Conservation (phyloP, 164 flowering plant genomes). For the Euptelea pleiosperma region DNA sequence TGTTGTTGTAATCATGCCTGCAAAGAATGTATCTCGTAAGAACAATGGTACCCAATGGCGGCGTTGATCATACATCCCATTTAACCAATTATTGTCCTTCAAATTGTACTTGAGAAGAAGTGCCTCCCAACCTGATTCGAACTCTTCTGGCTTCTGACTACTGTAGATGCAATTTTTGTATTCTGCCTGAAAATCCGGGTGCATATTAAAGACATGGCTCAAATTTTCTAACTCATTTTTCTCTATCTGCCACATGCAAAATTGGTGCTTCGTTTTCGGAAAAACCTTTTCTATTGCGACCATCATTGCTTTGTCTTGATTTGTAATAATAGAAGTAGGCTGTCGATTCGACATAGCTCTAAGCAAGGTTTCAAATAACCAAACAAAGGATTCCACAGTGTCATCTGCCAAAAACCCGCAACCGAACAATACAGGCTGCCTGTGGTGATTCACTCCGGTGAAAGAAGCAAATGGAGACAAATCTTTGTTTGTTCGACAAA, state of each 20-base stretch:
- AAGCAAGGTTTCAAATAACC: slow-evolving; percentile 18
- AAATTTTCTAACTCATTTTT: slow-evolving; percentile 12
- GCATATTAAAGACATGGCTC: slow-evolving; percentile 10
- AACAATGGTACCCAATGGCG: slow-evolving; percentile 10
- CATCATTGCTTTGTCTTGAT: slow-evolving; percentile 12
- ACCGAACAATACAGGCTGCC: slow-evolving; percentile 16
- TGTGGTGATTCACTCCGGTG: slow-evolving; percentile 16
- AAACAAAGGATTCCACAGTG: slow-evolving; percentile 18
- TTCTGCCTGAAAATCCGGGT: slow-evolving; percentile 13
- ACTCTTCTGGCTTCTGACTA: slow-evolving; percentile 9
- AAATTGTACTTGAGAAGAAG: slow-evolving; percentile 7
- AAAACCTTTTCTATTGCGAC: slow-evolving; percentile 11
- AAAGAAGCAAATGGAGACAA: slow-evolving; percentile 22
- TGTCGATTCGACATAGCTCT: slow-evolving; percentile 18
- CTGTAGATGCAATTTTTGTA: slow-evolving; percentile 17
- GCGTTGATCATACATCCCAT: slow-evolving; percentile 10
- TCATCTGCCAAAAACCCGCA: slow-evolving; percentile 21
- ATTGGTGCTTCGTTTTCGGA: slow-evolving; percentile 12
- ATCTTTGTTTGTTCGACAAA: slow-evolving; percentile 15
- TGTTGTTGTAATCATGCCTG: slow-evolving; percentile 8
- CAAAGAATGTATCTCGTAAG: slow-evolving; percentile 4
- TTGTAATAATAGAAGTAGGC: slow-evolving; percentile 15
- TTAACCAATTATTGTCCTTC: slow-evolving; percentile 9
- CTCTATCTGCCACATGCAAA: slow-evolving; percentile 19
- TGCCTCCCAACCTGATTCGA: slow-evolving; percentile 7